phyloP scores from a whole-genome alignment of 345 rosid genomes.

The Acer campestre region DNA sequence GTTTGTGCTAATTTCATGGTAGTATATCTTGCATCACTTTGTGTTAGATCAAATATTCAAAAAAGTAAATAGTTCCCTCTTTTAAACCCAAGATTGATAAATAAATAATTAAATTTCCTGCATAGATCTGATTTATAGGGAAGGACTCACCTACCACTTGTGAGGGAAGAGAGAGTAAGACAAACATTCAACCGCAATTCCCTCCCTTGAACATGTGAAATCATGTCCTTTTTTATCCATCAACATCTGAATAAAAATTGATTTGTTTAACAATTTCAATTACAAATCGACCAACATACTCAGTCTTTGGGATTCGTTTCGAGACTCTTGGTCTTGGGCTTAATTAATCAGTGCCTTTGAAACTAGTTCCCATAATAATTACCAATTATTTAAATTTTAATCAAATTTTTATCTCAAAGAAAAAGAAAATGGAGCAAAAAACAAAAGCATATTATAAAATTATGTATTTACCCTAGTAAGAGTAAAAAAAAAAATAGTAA shows the following conservation, averaged over 20 bases:
- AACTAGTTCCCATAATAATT: neutral
- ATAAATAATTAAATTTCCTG: neutral
- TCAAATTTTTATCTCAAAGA: neutral
- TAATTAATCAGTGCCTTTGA: conserved; percentile 2
- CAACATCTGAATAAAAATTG: neutral
- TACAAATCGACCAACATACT: conserved; percentile 51
- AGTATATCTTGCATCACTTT: too few species aligned
- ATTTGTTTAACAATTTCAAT: conserved; percentile 4
- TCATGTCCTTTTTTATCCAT: neutral
- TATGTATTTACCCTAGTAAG: neutral
- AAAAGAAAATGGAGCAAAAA: too few species aligned
- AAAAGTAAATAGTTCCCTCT: too few species aligned
- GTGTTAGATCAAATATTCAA: too few species aligned
- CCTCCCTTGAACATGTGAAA: conserved; percentile 24
- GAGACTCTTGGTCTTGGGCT: neutral
- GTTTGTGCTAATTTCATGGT: too few species aligned
- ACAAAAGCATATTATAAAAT: neutral
- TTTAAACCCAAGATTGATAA: too few species aligned
- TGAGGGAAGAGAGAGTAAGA: too few species aligned
- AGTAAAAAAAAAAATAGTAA: neutral
- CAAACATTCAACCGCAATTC: conserved; percentile 27
- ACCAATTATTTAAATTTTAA: neutral
- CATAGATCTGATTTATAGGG: neutral
- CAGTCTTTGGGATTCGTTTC: conserved; percentile 32
- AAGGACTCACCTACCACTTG: too few species aligned